A percentile compares a stretch with the other conserved stretches of the same genome.
These are phyloP conservation scores for Pelargonium citronellum DNA, from an alignment of 441 rosid genomes.

Conservation along the genomic window DNA sequence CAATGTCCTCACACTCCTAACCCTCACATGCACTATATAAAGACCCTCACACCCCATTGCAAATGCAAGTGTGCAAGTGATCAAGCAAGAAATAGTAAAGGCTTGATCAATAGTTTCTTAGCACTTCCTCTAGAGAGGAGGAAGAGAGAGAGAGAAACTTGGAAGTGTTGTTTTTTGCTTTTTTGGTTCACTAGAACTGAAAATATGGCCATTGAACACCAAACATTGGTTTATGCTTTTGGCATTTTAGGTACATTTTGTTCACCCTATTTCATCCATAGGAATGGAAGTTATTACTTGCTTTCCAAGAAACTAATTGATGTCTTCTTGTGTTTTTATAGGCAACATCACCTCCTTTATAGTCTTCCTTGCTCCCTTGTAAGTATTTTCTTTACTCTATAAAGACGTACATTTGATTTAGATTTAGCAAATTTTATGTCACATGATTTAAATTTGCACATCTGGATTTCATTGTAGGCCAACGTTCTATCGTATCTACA, in stretches of 20 bases:
- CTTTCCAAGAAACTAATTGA: neutral
- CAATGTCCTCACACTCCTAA: constrained; percentile 15
- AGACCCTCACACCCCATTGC: constrained; percentile 10
- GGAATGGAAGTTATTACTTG: too few relatives aligned
- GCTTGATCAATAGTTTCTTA: neutral
- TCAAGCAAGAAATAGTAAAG: neutral
- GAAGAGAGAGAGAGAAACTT: neutral
- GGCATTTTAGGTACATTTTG: constrained; percentile 55
- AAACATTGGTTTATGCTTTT: constrained; percentile 40
- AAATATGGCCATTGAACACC: constrained; percentile 47
- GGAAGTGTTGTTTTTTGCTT: neutral
- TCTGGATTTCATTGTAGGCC: constrained; percentile 36
- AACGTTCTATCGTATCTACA: constrained; percentile 56
- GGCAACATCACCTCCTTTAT: constrained; percentile 58
- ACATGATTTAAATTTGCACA: too few relatives aligned
- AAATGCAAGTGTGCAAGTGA: neutral
- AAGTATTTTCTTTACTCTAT: constrained; percentile 15
- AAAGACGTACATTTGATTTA: too few relatives aligned
- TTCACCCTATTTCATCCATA: neutral
- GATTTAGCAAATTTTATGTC: too few relatives aligned
- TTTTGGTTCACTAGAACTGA: neutral
- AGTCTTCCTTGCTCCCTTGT: constrained; percentile 65
- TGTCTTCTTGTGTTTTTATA: constrained; percentile 14
- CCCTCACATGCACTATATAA: constrained; percentile 37
- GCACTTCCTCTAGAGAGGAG: constrained; percentile 8